Evolutionary conservation across 225 moss, liverwort and hornwort genomes (phyloP), one percentile per base, ranked within the genome.

Genomic region (Climacium dendroides): DNA sequence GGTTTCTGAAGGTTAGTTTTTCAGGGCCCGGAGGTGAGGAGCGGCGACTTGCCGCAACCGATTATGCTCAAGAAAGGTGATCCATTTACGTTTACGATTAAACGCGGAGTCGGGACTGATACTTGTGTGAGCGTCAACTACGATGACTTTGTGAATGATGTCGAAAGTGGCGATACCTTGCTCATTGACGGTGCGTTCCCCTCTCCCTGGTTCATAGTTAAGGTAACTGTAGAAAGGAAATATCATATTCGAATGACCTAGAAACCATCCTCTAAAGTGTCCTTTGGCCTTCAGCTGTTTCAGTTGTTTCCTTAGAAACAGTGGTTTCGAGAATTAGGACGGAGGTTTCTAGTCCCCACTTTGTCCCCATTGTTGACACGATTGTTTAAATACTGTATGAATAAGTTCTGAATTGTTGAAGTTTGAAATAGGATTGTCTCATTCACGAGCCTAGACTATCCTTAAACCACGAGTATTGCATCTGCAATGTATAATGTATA

Each of bases 71-170:
- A 91, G 77, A 97, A 94, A 86, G 96, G 98, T 19, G 90, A 96
- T 80, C 91, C 92, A 82, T 98, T 88, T 69, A 97, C 96, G 78
- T 98, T 98, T 88, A 98, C 97, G 13, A 98, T 97, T 7, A 94
- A 95, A 73, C 92, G 98, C n/a, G 98, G 98, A 24, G 97, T 98
- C 23, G 98, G 98, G 45, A 94, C 96, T 45, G 98, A 98, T 62
- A 93, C 88, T n/a, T 95, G 90, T 77, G 97, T 98, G 89, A 98
- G 96, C 89, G 98, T 98, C 70, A 98, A 98, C 81, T 98, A 98
- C 58, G 97, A 98, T 86, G 98, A 97, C 88, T 98, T 98, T 74
- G 98, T 98, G 57, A 97, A 87, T 59, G 98, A 97, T 88, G 96
- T 97, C 69, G 98, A 97, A 79, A 53, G 86, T 77, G 92, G 96